A percentile compares a stretch with the other conserved stretches of the same genome.
These are phyloP conservation scores for Alnus rubra DNA, from an alignment of 306 rosid genomes.

Conservation along the genomic window DNA sequence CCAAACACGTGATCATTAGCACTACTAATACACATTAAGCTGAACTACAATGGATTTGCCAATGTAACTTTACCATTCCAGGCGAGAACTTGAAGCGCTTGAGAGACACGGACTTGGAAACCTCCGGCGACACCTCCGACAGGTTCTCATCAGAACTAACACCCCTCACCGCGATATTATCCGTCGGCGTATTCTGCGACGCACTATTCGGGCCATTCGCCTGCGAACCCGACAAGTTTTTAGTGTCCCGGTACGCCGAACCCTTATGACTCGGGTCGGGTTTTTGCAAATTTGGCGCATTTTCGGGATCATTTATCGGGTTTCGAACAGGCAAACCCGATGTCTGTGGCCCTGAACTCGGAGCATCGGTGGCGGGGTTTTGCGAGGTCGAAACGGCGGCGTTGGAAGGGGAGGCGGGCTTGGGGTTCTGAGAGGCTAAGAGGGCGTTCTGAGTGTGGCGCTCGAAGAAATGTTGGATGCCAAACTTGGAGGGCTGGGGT, in stretches of 20 bases:
- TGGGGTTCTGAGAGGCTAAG: conserved; percentile 54
- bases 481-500: conserved; percentile 69
- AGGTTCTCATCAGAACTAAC: conserved; percentile 20
- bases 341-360: conserved; percentile 2
- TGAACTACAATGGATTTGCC: background rate
- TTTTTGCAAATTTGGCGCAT: background rate
- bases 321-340: background rate
- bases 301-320: background rate
- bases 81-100: conserved; percentile 91
- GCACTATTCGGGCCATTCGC: background rate
- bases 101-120: conserved; percentile 48
- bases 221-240: background rate
- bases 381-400: conserved; percentile 11
- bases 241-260: conserved; percentile 18
- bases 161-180: conserved; percentile 19
- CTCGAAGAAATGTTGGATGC: conserved; percentile 88
- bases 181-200: conserved; percentile 43
- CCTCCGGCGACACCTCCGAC: conserved; percentile 62
- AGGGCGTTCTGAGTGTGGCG: conserved; percentile 64
- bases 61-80: conserved; percentile 64
- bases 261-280: background rate
- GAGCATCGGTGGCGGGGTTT: background rate
- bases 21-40: too few relatives aligned
- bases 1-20: background rate
- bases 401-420: conserved; percentile 13